These are phyloP conservation scores for Ceratocystis variospora DNA, from an alignment of 2,329 filamentous ascomycete genomes.

Conservation along the genomic window DNA sequence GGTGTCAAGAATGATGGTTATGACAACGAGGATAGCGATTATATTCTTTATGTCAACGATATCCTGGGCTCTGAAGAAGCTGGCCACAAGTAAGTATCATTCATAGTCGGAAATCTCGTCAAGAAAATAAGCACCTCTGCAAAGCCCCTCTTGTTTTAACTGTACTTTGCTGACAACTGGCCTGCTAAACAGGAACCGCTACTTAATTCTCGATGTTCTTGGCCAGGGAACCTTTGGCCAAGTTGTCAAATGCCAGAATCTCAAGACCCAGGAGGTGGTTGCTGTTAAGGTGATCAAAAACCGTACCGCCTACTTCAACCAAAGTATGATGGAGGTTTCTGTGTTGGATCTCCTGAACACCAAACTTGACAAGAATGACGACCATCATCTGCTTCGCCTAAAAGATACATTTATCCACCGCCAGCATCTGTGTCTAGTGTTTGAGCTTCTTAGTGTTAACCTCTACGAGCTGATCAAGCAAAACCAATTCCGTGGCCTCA, in stretches of 20 bases:
- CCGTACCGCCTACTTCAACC: constrained; percentile 96
- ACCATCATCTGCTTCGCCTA: constrained; percentile 83
- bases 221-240: constrained; percentile 97
- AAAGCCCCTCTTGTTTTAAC: not conserved
- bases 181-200: constrained; percentile 55
- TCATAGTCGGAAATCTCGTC: not conserved
- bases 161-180: not conserved
- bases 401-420: constrained; percentile 98
- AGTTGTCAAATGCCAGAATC: constrained; percentile 96
- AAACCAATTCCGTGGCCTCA: constrained; percentile 94
- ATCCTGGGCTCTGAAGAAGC: constrained; percentile 96
- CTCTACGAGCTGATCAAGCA: constrained; percentile 98
- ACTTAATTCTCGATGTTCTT: constrained; percentile 90
- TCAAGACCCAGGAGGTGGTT: constrained; percentile 96
- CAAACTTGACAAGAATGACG: constrained; percentile 97
- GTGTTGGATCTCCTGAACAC: constrained; percentile 94
- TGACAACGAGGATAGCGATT: constrained; percentile 98
- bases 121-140: not conserved
- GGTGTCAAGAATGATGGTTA: constrained; percentile 97
- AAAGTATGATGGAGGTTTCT: constrained; percentile 99
- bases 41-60: constrained; percentile 98
- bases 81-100: constrained; percentile 67
- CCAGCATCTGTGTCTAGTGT: constrained; percentile 91
- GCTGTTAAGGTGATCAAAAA: constrained; percentile 99
- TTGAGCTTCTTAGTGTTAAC: constrained; percentile 93